Evolutionary conservation across 495 filamentous ascomycete genomes (phyloP), one percentile per base, ranked within the genome.

Genomic region (Podospora sp.): DNA sequence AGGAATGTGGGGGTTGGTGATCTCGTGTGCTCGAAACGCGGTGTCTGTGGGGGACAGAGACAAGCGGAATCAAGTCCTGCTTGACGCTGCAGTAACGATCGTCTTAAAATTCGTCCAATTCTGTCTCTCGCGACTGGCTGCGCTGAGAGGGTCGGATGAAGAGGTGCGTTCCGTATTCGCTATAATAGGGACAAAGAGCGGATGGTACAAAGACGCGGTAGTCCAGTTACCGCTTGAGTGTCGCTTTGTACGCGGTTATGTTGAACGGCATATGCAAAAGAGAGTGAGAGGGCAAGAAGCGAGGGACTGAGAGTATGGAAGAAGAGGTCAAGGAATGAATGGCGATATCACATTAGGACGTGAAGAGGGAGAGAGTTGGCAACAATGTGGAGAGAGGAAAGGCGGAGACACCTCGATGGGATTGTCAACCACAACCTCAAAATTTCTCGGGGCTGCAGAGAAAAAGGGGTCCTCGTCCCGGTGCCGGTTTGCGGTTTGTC

Each of bases 1-100:
- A 59, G 56, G 56, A 59, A 59, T 59, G 56, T 27, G 56, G 56
- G 56, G 56, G 3, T 2, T 27, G 56, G 26, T 33, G 56, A 59
- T 59, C 56, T 59, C 56, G 56, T 46, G 40, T 4, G 12, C 14
- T 46, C 40, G 40, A 46, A 46, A 46, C 40, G 40, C 5, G 40
- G 4, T 46, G 40, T 46, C 40, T 46, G 33, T 36, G 40, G 40
- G 14, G 40, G 40, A 18, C 40, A 46, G 40, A 46, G 40, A 46
- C 40, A 46, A 46, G 40, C 40, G 56, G 56, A 33, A 33, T 59
- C 56, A 59, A 59, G 56, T 27, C 52, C 52, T 55, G 52, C 24
- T 26, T 22, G 56, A 59, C 9, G 33, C 40, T 46, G 40, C 40
- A 11, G 11, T 18, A 46, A 14, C 2, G 40, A 46, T 46, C 40